Conservation (phyloP, 2,329 filamentous ascomycete species). For the Seiridium unicorne region DNA sequence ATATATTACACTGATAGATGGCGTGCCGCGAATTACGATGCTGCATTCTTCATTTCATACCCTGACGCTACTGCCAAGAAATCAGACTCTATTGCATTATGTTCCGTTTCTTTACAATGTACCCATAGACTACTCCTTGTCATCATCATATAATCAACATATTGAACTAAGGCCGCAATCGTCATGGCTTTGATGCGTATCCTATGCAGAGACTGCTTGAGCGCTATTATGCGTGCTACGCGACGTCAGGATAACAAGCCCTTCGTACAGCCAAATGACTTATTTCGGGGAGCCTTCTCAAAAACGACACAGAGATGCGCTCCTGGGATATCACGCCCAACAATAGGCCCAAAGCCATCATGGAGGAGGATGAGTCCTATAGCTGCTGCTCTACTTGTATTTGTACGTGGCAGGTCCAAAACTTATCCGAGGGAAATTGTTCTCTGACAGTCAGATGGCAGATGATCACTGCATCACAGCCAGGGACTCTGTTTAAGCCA, state of each 20-base stretch:
- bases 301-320: background rate
- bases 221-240: background rate
- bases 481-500: background rate
- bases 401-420: background rate
- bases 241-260: background rate
- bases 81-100: too few relatives aligned
- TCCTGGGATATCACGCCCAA: background rate
- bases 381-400: background rate
- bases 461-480: background rate
- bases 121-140: too few relatives aligned
- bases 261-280: background rate
- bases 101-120: too few relatives aligned
- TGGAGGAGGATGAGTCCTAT: background rate
- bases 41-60: too few relatives aligned
- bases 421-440: background rate
- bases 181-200: too few relatives aligned
- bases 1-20: too few relatives aligned
- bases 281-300: background rate
- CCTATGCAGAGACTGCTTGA: background rate
- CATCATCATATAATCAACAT: too few relatives aligned
- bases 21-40: too few relatives aligned
- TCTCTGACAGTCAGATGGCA: background rate
- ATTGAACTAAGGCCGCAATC: too few relatives aligned
- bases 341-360: background rate
- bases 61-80: too few relatives aligned